Base-by-base conservation (phyloP, 2,329 filamentous ascomycete species). In the Arachnopeziza araneosa region DNA sequence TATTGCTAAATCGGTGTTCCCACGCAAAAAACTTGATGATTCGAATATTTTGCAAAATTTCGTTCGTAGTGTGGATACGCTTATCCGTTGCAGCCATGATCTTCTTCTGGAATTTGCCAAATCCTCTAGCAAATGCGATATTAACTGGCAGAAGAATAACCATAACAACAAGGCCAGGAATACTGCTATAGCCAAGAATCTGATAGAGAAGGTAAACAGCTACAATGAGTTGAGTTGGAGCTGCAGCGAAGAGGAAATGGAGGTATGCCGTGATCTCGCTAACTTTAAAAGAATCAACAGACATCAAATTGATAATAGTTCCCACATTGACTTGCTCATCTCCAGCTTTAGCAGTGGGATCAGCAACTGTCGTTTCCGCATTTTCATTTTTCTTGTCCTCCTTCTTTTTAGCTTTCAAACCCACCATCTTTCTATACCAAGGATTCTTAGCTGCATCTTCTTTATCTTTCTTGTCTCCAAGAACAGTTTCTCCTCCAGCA, bases 11-110 rank as follows among this genome's bases (percentile, higher is more conserved):
- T 1, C 93, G 89, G 68, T 92, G 86, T 74, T 99, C 95, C 95
- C 95, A 99, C 0, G 95, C 93, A 73, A 99, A 99, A 75, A 95
- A 99, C 73, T 99, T 99, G 83, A 99, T 98, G 73, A 99, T 97
- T 56, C 95, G 87, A 66, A 99, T 98, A 69, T 98, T 99, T 71
- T 96, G 93, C 26, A 99, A 79, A 8, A 98, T 90, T 75, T 99
- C 95, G 73, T 99, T 99, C 5, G 95, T 99, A 4, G 92, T 89
- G 71, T 97, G 91, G 64, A 99, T 98, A 57, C 95, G 87, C 71
- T 95, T 95, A 75, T 99, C 95, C 2, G 95, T 99, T 22, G 92
- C 92, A 56, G 89, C 85, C 77, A 98, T 86, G 69, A 99, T 98
- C 66, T 86, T 84, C 77, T 96, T 96, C 72, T 97, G 95, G 1